Base-by-base conservation (phyloP, 495 filamentous ascomycete species). In the Daldinia concentrica region DNA sequence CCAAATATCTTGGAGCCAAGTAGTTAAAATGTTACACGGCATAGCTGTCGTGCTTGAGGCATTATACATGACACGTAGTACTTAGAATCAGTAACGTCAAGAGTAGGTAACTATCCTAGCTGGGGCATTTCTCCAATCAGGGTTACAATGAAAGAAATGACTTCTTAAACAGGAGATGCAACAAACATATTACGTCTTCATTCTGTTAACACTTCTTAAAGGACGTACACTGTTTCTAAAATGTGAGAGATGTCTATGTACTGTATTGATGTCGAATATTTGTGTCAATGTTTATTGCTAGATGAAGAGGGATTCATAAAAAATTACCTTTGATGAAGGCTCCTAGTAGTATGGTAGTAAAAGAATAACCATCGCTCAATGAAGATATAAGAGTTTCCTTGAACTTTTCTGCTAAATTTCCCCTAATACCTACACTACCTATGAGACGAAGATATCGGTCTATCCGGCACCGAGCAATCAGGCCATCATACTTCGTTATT, bases 401-500 rank as follows among this genome's bases (percentile, higher is more conserved):
- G 22, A 45, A 22, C 7, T 5, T 1, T 24, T 22, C 6, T 12
- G 43, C 4, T 24, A 1, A 48, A 24, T 48, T 54, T 54, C 30
- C 26, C 50, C 24, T 30, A 54, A 30, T 54, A 54, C 26, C 50
- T 54, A 54, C 26, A 54, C 24, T 15, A 12, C 12, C 11, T 30
- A 30, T 30, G 15, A 54, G 15, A 30, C 27, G 17, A 48, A 32
- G 17, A 29, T 29, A 26, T 29, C 26, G 11, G 12, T 22, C n/a
- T 48, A 22, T 48, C 41, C 41, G 17, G 19, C 6, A 48, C 41
- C n/a, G 22, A 22, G 22, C 24, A 12, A 62, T 43, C 8, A 26
- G 34, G 41, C 29, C 58, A 24, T 36, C 39, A 32, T 50, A n/a
- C 27, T 41, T 26, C 17, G 17, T 50, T 66, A 30, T 39, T 41